Evolutionary conservation across 441 rosid species (phyloP), one percentile per base, ranked within the genome.

Genomic region (Pelargonium australe): DNA sequence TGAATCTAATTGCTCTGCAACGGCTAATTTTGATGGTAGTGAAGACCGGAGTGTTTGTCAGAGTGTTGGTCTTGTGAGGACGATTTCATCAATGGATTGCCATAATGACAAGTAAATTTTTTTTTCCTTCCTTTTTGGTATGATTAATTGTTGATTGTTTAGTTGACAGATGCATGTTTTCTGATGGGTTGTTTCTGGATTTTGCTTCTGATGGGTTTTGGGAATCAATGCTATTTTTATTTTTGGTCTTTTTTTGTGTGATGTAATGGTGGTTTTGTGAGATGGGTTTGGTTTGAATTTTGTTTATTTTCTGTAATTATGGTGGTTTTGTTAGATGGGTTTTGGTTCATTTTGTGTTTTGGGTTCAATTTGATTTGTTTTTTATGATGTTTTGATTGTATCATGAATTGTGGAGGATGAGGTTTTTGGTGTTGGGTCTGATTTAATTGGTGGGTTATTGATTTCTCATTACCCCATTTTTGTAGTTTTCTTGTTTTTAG

Each of bases 41-140:
- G 64, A 17, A 4, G 60, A 53, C 60, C 12, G 37, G 63, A 65
- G 63, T 16, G 66, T 61, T 41, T 10, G 58, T 28, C 7, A 60
- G 31, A 7, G 64, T 0, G 23, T 10, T 66, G 70, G 31, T 70
- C 14, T 67, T 67, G 40, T 62, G 0, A 14, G 61, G 45, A 5
- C 19, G 57, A 31, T 71, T 66, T 23, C 12, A 44, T 4, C 58
- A 72, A 85, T 87, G 92, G 85, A 79, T 70, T 77, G 80, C 77
- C 75, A 68, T 68, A 78, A 73, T 19, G 78, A 75, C 81, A 73
- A 69, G 85, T 84, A 76, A 57, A 63, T 73, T 67, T 23, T 65
- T 31, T 7, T 19, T 75, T 45, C 7, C 37, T 31, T 0, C 16
- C 47, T 16, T 3, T 64, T 69, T 11, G 31, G 17, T 0, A 12